phyloP scores from a whole-genome alignment of 2,329 filamentous ascomycete species.

The Fusarium sp. region DNA sequence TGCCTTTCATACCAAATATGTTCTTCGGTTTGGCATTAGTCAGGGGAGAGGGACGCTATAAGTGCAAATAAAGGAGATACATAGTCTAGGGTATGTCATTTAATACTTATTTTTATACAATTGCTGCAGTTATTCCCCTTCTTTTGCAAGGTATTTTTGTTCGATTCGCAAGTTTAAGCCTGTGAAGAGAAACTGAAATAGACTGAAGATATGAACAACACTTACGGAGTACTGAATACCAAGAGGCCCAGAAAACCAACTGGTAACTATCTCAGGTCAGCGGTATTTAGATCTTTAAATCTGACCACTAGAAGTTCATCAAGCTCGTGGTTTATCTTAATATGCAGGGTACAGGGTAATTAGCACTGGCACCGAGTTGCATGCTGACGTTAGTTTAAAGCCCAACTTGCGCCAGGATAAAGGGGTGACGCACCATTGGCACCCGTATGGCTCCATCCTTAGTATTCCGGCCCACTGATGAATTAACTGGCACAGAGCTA shows the following conservation, averaged over 20 bases:
- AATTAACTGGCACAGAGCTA: conserved; percentile 8
- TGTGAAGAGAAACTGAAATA: no score
- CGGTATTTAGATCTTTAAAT: not conserved
- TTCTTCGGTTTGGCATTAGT: not conserved
- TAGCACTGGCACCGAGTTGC: not conserved
- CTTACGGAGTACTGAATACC: no score
- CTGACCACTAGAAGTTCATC: not conserved
- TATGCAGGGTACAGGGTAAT: not conserved
- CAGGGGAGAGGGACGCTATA: not conserved
- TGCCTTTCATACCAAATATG: not conserved
- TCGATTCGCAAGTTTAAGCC: no score
- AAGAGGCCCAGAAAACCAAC: not conserved
- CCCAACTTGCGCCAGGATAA: conserved; percentile 11
- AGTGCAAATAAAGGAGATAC: not conserved
- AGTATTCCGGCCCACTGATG: not conserved
- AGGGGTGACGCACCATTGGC: conserved; percentile 9
- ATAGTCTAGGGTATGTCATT: no score
- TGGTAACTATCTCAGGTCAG: not conserved
- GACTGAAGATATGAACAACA: no score
- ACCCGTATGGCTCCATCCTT: not conserved
- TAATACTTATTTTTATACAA: no score
- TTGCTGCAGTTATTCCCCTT: no score
- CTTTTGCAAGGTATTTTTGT: no score
- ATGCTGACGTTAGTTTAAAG: conserved; percentile 15
- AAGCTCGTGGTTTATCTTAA: not conserved